phyloP scores from a whole-genome alignment of 2,329 filamentous ascomycete species.

The Emergomyces orientalis region DNA sequence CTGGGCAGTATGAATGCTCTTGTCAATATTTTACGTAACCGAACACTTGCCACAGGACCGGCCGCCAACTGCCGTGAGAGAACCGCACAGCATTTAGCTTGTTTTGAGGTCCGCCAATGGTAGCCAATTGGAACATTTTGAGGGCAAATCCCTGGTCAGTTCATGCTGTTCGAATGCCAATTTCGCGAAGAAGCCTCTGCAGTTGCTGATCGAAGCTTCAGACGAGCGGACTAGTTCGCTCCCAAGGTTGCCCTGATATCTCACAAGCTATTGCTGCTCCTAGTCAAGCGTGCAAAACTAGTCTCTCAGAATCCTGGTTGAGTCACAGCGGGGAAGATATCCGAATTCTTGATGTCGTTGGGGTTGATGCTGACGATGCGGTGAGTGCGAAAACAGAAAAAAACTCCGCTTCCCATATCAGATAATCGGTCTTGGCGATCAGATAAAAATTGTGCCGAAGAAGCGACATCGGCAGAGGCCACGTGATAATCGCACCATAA shows the following conservation, averaged over 20 bases:
- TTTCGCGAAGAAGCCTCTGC: background rate
- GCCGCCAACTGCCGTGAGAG: too few species aligned
- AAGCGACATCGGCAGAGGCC: constrained; percentile 7
- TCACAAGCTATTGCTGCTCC: too few species aligned
- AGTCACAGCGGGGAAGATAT: background rate
- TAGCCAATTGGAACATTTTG: background rate
- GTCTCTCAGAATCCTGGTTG: too few species aligned
- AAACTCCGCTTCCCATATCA: constrained; percentile 7
- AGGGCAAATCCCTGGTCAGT: background rate
- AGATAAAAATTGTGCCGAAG: constrained; percentile 9
- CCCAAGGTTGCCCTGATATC: background rate
- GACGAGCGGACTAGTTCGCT: background rate
- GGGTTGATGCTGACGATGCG: background rate
- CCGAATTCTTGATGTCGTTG: background rate
- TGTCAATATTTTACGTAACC: background rate
- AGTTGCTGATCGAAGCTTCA: background rate
- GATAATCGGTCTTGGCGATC: constrained; percentile 14
- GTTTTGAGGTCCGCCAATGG: background rate
- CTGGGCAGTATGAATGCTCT: background rate
- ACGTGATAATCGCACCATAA: constrained; percentile 19
- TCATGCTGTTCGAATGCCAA: background rate
- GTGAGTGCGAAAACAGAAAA: background rate
- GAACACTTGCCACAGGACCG: background rate
- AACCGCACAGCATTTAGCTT: background rate
- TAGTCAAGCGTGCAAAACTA: too few species aligned